Conservation (phyloP, 2,329 filamentous ascomycete species). For the Helicocarpus griseus region DNA sequence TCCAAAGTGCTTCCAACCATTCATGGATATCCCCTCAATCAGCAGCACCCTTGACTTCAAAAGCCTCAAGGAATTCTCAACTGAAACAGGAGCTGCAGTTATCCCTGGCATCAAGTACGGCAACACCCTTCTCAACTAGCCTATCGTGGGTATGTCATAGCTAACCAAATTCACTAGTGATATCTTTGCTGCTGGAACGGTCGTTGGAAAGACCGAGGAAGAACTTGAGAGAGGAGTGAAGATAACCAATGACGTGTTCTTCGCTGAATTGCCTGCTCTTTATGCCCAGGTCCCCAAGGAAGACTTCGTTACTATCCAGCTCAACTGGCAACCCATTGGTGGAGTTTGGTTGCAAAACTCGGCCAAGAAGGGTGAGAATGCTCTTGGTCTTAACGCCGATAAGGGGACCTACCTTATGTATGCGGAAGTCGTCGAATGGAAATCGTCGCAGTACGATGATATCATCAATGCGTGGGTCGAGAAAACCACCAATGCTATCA, state of each 20-base stretch:
- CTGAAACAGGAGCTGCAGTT: slow-evolving; percentile 25
- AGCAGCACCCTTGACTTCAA: slow-evolving; percentile 27
- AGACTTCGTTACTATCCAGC: slow-evolving; percentile 33
- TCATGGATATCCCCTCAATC: slow-evolving; percentile 27
- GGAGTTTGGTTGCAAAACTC: neutral
- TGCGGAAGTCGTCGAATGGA: slow-evolving; percentile 26
- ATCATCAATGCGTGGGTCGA: slow-evolving; percentile 26
- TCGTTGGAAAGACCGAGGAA: neutral
- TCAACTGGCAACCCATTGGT: slow-evolving; percentile 22
- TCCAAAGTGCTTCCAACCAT: slow-evolving; percentile 26
- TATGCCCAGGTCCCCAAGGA: slow-evolving; percentile 24
- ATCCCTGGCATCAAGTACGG: slow-evolving; percentile 24
- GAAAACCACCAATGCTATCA: slow-evolving; percentile 20
- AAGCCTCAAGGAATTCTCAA: slow-evolving; percentile 25
- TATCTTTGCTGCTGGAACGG: neutral
- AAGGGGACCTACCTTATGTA: slow-evolving; percentile 31
- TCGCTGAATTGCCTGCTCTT: slow-evolving; percentile 30
- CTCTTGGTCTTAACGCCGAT: slow-evolving; percentile 11
- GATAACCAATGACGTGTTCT: slow-evolving; percentile 31
- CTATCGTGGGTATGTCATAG: neutral
- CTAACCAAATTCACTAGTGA: neutral
- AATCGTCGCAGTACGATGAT: slow-evolving; percentile 7
- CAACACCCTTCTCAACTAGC: slow-evolving; percentile 27
- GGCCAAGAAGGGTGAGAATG: neutral
- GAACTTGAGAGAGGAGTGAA: slow-evolving; percentile 29